Evolutionary conservation across 2,329 filamentous ascomycete genomes (phyloP), one percentile per base, ranked within the genome.

Genomic region (Ascochyta clinopodiicola): DNA sequence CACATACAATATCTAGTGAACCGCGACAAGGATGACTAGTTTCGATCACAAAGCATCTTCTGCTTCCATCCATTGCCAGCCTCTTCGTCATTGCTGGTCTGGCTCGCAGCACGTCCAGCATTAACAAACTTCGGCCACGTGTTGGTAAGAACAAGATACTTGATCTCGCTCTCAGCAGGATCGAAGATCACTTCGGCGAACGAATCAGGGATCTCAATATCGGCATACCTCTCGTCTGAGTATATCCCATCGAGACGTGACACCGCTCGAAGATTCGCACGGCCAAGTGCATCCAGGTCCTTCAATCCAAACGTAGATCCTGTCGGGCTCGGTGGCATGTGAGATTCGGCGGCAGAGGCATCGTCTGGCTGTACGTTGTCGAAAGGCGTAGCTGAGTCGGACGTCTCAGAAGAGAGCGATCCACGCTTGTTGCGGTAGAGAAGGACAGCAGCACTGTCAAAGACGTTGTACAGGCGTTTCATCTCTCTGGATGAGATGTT

Each of bases 71-170:
- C 46, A 27, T 49, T 54, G 13, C 61, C 64, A 40, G 57, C 60
- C 49, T 62, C 58, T 17, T 59, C 64, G 21, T 64, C 56, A 39
- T 44, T 61, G 44, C 56, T 63, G 47, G 54, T 40, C 44, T 60
- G 60, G 48, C 62, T 64, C 13, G 60, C 65, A 7, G 60, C 60
- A n/a, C 59, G 60, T 44, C 60, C 61, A 34, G 64, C 52, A 52
- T 70, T 71, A 17, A 74, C 68, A 49, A 72, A 75, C 51, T 72
- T 74, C 1, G 71, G 71, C 72, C 72, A 75, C 0, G 71, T 74
- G 38, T 75, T 75, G 6, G 69, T 73, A 8, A 74, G 64, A 5
- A 73, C 64, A 9, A 75, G 61, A 39, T 75, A 74, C 51, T 74
- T 75, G 57, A 73, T 72, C 56, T 71, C 69, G 9, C 48, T 60